Percentiles rank a stretch among this genome's conserved stretches.
phyloP scores from a whole-genome alignment of 495 filamentous ascomycete species.

The Parmelia sp. region DNA sequence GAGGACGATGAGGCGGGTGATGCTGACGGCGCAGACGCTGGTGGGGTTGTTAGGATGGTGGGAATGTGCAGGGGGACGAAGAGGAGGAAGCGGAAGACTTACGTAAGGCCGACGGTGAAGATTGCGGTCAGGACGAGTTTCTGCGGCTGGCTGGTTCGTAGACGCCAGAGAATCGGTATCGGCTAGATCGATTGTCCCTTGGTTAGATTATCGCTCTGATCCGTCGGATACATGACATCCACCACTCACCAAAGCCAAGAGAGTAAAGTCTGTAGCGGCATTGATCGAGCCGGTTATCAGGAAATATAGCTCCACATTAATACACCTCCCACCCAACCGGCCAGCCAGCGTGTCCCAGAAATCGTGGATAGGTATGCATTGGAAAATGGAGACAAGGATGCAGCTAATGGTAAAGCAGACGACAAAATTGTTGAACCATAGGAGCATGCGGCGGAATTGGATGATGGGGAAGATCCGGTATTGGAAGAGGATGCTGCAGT shows the following conservation, averaged over 20 bases:
- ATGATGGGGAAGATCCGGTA: slow-evolving; percentile 24
- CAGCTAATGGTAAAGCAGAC: slow-evolving; percentile 4
- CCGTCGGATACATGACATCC: background rate
- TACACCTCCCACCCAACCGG: slow-evolving; percentile 13
- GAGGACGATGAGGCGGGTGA: slow-evolving; percentile 16
- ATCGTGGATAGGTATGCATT: slow-evolving; percentile 17
- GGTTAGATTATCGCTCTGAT: background rate
- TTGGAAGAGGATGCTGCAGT: slow-evolving; percentile 17
- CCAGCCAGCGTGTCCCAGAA: slow-evolving; percentile 22
- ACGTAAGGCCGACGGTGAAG: slow-evolving; percentile 10
- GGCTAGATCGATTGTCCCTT: slow-evolving; percentile 8
- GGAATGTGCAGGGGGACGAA: background rate
- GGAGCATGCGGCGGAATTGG: slow-evolving; percentile 22
- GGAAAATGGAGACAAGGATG: slow-evolving; percentile 12
- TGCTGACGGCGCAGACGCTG: slow-evolving; percentile 22
- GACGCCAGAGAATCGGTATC: slow-evolving; percentile 23
- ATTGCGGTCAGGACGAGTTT: slow-evolving; percentile 20
- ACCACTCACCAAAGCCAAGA: slow-evolving; percentile 15
- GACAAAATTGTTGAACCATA: slow-evolving; percentile 8
- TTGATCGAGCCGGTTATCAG: slow-evolving; percentile 17
- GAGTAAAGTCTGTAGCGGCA: slow-evolving; percentile 18
- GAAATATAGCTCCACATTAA: slow-evolving; percentile 15
- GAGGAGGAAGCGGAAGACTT: slow-evolving; percentile 5
- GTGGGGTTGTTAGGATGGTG: background rate
- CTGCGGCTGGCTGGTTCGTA: slow-evolving; percentile 16